A percentile compares a stretch with the other conserved stretches of the same genome.
Evolutionary conservation across 768 basidiomycete genomes (phyloP).

Genomic region (Royoungia palumana): DNA sequence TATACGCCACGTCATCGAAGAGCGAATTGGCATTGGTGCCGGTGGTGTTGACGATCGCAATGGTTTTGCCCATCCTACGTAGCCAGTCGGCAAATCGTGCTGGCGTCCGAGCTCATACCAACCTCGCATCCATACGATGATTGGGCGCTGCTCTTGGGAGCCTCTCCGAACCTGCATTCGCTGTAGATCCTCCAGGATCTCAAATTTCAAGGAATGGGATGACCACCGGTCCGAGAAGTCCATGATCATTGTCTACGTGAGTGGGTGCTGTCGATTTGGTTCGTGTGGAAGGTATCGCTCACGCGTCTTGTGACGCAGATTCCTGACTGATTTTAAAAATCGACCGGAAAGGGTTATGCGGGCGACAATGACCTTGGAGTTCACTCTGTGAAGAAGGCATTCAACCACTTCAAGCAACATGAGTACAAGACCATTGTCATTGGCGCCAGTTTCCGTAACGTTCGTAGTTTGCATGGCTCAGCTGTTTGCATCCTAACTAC

Average conservation of each 20-base stretch:
- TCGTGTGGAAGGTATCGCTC: too few species aligned
- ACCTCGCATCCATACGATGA: too few species aligned
- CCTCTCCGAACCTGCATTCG: too few species aligned
- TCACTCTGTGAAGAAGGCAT: slow-evolving; percentile 90
- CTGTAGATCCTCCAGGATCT: too few species aligned
- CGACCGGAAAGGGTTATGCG: slow-evolving; percentile 76
- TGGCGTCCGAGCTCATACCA: not conserved
- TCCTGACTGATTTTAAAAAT: slow-evolving; percentile 97
- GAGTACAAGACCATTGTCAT: slow-evolving; percentile 97
- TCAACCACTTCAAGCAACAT: slow-evolving; percentile 98
- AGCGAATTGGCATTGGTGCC: slow-evolving; percentile 26
- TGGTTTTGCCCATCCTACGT: slow-evolving; percentile 24
- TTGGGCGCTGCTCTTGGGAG: too few species aligned
- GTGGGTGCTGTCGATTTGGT: too few species aligned
- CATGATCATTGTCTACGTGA: too few species aligned
- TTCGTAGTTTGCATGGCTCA: slow-evolving; percentile 35
- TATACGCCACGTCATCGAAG: slow-evolving; percentile 29
- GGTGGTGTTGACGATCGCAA: slow-evolving; percentile 29
- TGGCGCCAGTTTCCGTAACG: slow-evolving; percentile 98
- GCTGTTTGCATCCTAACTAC: not conserved
- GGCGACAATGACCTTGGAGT: slow-evolving; percentile 95
- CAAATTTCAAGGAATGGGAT: too few species aligned
- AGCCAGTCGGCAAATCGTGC: slow-evolving; percentile 12
- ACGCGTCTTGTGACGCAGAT: slow-evolving; percentile 52
- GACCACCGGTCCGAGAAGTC: too few species aligned